Base-by-base conservation (phyloP, 495 filamentous ascomycete genomes). In the Thozetella sp. region DNA sequence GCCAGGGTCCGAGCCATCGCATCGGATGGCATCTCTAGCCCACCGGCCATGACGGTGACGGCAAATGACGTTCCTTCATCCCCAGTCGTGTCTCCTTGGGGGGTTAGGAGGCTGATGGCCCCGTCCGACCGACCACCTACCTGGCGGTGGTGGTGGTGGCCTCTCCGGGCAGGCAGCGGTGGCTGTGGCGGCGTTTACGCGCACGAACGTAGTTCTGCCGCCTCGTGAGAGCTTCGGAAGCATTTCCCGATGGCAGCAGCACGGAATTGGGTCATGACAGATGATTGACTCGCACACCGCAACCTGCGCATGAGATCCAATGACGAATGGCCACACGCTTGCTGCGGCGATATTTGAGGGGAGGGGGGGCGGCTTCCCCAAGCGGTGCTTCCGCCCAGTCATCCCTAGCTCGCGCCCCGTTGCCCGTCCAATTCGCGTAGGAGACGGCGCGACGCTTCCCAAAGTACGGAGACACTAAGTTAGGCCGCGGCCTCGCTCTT, bases 401-500 rank as follows among this genome's bases (percentile, higher is more conserved):
- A 13, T n/a, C 43, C 20, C 9, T n/a, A n/a, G n/a, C n/a, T n/a
- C 43, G 10, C 43, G 43, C 43, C 43, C 43, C 30, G 30, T 37
- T 37, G 30, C 30, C 30, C 30, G 30, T 37, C 30, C 30, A 37
- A 9, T 37, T 9, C 6, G 17, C 20, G 43, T 10, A 9, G 11
- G 43, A 11, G 10, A 48, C 11, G 43, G 43, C 43, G 20, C 43
- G 43, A 48, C 43, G 10, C 43, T 3, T 20, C 4, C 10, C 43
- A 4, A 10, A n/a, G n/a, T 48, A 48, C 43, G 43, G 4, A 48
- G 4, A 11, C 43, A 48, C n/a, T 20, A 48, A 20, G 20, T 11
- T 48, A 48, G 43, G 43, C n/a, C n/a, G 58, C 59, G 58, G 54
- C 59, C 53, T 50, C 26, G 53, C 40, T n/a, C 25, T 15, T 56